A percentile compares a stretch with the other conserved stretches of the same genome.
Evolutionary conservation across 768 basidiomycete genomes (phyloP).

Genomic region (Tulasnella sp.): DNA sequence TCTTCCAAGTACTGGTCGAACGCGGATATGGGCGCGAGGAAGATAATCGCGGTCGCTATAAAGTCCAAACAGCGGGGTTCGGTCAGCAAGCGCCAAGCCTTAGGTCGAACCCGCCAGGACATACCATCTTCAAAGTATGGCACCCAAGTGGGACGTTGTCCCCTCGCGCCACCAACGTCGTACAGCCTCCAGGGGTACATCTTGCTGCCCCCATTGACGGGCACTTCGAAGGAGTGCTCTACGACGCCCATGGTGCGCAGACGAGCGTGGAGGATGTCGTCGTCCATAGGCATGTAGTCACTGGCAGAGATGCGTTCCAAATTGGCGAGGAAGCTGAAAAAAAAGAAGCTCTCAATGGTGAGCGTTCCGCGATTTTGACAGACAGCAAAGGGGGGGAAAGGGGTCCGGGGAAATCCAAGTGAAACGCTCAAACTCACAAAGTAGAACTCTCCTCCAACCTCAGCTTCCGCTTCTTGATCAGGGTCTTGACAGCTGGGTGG

Average conservation of each 20-base stretch:
- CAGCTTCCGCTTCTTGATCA: constrained; percentile 27
- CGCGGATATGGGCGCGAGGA: constrained; percentile 30
- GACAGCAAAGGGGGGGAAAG: background rate
- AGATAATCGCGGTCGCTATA: constrained; percentile 29
- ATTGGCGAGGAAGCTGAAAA: constrained; percentile 29
- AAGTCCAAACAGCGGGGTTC: background rate
- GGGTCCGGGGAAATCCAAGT: too few species aligned
- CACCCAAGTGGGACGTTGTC: constrained; percentile 29
- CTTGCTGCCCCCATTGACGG: constrained; percentile 13
- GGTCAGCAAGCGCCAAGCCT: background rate
- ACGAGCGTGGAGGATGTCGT: constrained; percentile 30
- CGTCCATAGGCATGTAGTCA: constrained; percentile 28
- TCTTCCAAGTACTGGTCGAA: constrained; percentile 30
- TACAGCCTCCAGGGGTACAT: constrained; percentile 25
- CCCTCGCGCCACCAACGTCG: constrained; percentile 27
- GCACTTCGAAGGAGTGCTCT: constrained; percentile 28
- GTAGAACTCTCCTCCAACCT: constrained; percentile 24
- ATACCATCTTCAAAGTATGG: constrained; percentile 30
- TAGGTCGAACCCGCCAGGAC: background rate
- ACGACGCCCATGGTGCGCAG: constrained; percentile 30
- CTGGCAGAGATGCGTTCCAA: constrained; percentile 25
- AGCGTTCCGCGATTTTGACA: too few species aligned
- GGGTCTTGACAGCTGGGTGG: constrained; percentile 20
- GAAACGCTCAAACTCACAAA: constrained; percentile 8
- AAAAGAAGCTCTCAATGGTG: background rate